These are phyloP conservation scores for Vigna hirtella DNA, from an alignment of 306 rosid species.

Conservation along the genomic window DNA sequence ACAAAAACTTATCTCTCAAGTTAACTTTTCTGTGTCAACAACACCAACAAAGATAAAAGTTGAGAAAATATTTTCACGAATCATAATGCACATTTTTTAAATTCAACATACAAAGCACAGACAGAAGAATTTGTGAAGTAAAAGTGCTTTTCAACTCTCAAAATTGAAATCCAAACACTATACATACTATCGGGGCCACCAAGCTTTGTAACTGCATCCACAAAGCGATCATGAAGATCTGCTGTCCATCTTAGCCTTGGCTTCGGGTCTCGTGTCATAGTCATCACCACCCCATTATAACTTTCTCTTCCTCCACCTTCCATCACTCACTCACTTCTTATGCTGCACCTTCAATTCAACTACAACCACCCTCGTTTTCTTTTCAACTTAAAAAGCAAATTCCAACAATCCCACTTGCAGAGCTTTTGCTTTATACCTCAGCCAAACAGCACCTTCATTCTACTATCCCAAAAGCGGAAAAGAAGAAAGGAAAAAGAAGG, in stretches of 20 bases:
- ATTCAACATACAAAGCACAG: not conserved
- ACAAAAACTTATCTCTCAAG: constrained; percentile 7
- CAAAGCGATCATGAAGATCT: constrained; percentile 91
- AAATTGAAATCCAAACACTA: not conserved
- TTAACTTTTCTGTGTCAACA: constrained; percentile 12
- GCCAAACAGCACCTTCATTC: constrained; percentile 31
- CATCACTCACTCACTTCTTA: constrained; percentile 35
- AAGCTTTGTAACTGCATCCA: constrained; percentile 93
- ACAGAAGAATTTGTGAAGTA: not conserved
- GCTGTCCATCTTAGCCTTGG: constrained; percentile 95
- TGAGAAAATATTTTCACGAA: not conserved
- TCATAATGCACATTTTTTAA: not conserved
- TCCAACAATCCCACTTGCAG: constrained; percentile 34
- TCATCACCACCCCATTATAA: constrained; percentile 79
- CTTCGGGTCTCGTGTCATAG: constrained; percentile 93
- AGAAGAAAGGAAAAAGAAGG: constrained; percentile 14
- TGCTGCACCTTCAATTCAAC: not conserved
- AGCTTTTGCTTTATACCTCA: constrained; percentile 35
- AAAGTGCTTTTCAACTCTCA: not conserved
- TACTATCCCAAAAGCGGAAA: constrained; percentile 10
- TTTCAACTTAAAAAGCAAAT: constrained; percentile 17
- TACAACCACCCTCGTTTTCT: not conserved
- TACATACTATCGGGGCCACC: constrained; percentile 95
- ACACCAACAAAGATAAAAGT: not conserved
- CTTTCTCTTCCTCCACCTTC: constrained; percentile 45